A percentile compares a stretch with the other conserved stretches of the same genome.
Conservation (phyloP, 768 basidiomycete species). For the Leccinum broughii region DNA sequence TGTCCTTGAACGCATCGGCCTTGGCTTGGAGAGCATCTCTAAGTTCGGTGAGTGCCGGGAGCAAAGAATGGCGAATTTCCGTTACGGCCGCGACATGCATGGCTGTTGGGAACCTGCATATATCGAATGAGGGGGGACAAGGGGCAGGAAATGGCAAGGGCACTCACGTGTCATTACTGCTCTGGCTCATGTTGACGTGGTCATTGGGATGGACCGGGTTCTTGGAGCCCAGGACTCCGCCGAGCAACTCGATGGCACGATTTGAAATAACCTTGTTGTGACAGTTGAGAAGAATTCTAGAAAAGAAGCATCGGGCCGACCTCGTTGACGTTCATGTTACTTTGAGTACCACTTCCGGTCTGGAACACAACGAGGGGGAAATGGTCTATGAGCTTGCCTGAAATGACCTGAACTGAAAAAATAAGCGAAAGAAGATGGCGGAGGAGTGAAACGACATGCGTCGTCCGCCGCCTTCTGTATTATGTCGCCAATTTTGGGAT, state of each 20-base stretch:
- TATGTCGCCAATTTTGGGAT: constrained; percentile 81
- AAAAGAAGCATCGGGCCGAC: constrained; percentile 37
- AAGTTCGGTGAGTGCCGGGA: constrained; percentile 85
- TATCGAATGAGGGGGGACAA: neutral
- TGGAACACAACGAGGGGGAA: constrained; percentile 99
- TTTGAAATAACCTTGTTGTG: constrained; percentile 86
- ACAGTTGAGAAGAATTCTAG: neutral
- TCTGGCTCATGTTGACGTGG: constrained; percentile 99
- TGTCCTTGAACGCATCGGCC: constrained; percentile 78
- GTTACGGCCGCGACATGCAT: constrained; percentile 98
- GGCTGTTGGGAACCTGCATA: constrained; percentile 88
- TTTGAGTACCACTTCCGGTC: constrained; percentile 98
- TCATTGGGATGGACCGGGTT: constrained; percentile 98
- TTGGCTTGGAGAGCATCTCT: constrained; percentile 84
- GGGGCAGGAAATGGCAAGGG: neutral
- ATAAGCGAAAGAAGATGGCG: constrained; percentile 3
- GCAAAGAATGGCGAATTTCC: constrained; percentile 74
- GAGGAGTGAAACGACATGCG: constrained; percentile 41
- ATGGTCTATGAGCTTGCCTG: constrained; percentile 90
- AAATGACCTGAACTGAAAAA: constrained; percentile 71
- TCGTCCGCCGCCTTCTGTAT: constrained; percentile 96
- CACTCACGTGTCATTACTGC: constrained; percentile 94
- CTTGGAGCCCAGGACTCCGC: constrained; percentile 94
- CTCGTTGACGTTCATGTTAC: constrained; percentile 99
- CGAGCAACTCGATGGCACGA: constrained; percentile 94